Percentiles rank a stretch among this genome's conserved stretches.
Evolutionary conservation across 2,329 filamentous ascomycete genomes (phyloP).

Genomic region (Rhexocercosporidium sp.): DNA sequence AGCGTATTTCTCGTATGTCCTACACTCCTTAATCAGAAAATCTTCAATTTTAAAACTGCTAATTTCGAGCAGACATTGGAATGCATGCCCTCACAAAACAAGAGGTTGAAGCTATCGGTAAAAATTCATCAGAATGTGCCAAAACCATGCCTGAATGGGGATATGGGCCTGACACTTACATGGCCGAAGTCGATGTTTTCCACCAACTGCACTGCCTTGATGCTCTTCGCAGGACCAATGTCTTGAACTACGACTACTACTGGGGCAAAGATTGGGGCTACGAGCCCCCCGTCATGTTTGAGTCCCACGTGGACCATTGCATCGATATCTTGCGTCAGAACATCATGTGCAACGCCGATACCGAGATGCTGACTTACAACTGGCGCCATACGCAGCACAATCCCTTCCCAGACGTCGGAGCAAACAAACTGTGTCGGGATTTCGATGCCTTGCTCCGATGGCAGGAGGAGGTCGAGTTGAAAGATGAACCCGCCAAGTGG

Average conservation of each 20-base stretch:
- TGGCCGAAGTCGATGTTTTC: slow-evolving; percentile 12
- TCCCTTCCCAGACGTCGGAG: slow-evolving; percentile 11
- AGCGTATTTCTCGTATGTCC: background rate
- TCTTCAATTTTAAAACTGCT: background rate
- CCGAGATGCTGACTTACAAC: slow-evolving; percentile 10
- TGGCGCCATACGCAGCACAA: slow-evolving; percentile 14
- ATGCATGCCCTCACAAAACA: slow-evolving; percentile 1
- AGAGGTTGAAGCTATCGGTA: background rate
- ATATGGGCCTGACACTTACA: slow-evolving; percentile 11
- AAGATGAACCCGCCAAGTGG: background rate
- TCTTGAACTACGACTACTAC: background rate
- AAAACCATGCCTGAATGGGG: slow-evolving; percentile 5
- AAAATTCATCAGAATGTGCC: background rate
- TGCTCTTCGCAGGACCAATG: slow-evolving; percentile 4
- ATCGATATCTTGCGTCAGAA: slow-evolving; percentile 11
- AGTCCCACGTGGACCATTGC: slow-evolving; percentile 14
- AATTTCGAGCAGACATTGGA: background rate
- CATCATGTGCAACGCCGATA: slow-evolving; percentile 8
- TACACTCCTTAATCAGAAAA: background rate
- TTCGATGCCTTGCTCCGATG: slow-evolving; percentile 33
- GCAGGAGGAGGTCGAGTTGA: slow-evolving; percentile 2
- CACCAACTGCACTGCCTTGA: slow-evolving; percentile 11
- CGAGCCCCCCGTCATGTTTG: slow-evolving; percentile 1
- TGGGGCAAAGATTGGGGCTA: background rate
- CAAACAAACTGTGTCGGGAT: slow-evolving; percentile 9